phyloP scores from a whole-genome alignment of 768 basidiomycete species.

The Macrolepiota fuliginosa region DNA sequence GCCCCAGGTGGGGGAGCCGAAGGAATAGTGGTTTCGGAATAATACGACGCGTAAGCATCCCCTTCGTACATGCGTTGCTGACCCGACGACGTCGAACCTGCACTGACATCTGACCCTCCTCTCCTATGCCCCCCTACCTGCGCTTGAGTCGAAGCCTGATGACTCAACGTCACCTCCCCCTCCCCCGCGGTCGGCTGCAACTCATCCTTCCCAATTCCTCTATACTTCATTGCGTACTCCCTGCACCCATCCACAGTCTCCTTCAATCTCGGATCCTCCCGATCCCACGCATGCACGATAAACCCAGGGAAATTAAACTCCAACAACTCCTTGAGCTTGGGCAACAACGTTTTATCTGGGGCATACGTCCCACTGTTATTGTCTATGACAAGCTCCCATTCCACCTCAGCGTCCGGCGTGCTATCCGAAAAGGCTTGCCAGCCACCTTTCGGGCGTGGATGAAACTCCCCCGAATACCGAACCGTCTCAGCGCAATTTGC shows the following conservation, averaged over 20 bases:
- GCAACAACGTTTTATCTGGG: slow-evolving; percentile 63
- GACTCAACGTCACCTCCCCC: slow-evolving; percentile 52
- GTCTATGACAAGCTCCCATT: slow-evolving; percentile 84
- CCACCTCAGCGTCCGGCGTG: slow-evolving; percentile 49
- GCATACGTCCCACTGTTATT: slow-evolving; percentile 87
- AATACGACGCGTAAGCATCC: not conserved
- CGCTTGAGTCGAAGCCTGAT: slow-evolving; percentile 18
- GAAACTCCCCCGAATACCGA: slow-evolving; percentile 78
- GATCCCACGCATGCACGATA: slow-evolving; percentile 49
- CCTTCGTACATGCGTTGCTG: not conserved
- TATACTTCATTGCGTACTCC: slow-evolving; percentile 55
- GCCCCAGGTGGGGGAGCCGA: no score
- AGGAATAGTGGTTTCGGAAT: not conserved
- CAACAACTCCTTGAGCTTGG: slow-evolving; percentile 56
- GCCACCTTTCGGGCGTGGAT: slow-evolving; percentile 67
- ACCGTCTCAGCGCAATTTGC: slow-evolving; percentile 66
- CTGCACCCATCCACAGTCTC: slow-evolving; percentile 67
- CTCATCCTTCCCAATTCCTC: slow-evolving; percentile 61
- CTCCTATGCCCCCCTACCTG: not conserved
- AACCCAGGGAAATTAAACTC: slow-evolving; percentile 76
- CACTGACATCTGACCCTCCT: not conserved
- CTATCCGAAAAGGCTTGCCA: slow-evolving; percentile 63
- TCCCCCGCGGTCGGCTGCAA: slow-evolving; percentile 58
- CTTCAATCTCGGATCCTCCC: slow-evolving; percentile 52
- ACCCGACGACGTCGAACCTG: not conserved